phyloP scores from a whole-genome alignment of 192 early-diverging fungal species.

The Umbelopsis vinacea region DNA sequence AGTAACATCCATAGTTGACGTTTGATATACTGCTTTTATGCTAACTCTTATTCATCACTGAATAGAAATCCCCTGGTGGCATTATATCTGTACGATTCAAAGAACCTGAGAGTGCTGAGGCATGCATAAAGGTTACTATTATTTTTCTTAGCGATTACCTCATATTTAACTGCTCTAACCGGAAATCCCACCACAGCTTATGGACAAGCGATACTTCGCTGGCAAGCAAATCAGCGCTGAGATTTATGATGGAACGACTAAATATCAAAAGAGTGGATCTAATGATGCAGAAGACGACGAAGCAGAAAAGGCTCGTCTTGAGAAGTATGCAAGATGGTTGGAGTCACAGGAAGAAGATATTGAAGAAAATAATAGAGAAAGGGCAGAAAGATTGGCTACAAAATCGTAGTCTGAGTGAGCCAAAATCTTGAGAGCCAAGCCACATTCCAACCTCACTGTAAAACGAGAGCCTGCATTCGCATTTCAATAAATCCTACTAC shows the following conservation, averaged over 20 bases:
- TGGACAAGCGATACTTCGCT: conserved; percentile 92
- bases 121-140: conserved; percentile 80
- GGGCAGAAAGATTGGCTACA: conserved; percentile 13
- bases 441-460: not conserved
- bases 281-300: conserved; percentile 64
- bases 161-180: not conserved
- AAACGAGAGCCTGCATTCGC: not conserved
- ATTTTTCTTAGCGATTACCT: not conserved
- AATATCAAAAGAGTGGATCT: conserved; percentile 66
- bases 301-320: conserved; percentile 76
- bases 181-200: conserved; percentile 53
- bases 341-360: conserved; percentile 52
- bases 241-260: conserved; percentile 82
- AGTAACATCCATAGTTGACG: conserved; percentile 44
- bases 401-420: not conserved
- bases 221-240: conserved; percentile 78
- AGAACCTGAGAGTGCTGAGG: conserved; percentile 73
- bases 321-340: conserved; percentile 89
- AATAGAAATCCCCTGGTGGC: conserved; percentile 74
- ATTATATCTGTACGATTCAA: conserved; percentile 90
- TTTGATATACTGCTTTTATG: not conserved
- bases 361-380: conserved; percentile 15
- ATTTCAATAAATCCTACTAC: not conserved
- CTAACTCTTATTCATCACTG: conserved; percentile 43
- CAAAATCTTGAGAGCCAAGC: conserved; percentile 3